Evolutionary conservation across 2,329 filamentous ascomycete genomes (phyloP).

Genomic region (Calonectria pteridis): DNA sequence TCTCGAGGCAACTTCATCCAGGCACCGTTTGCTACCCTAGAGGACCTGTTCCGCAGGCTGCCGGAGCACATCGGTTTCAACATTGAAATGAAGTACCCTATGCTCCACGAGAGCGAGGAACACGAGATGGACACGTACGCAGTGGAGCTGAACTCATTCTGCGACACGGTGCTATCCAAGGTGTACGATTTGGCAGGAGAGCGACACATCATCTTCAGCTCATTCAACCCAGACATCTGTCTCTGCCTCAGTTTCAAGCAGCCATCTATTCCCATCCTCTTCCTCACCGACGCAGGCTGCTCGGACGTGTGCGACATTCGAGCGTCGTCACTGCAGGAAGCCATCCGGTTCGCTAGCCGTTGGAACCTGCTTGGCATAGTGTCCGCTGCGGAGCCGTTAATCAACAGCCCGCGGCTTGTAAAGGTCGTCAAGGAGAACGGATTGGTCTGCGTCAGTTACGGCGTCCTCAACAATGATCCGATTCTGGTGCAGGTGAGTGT

Average conservation of each 20-base stretch:
- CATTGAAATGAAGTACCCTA: slow-evolving; percentile 99
- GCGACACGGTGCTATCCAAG: slow-evolving; percentile 89
- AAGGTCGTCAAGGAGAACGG: slow-evolving; percentile 94
- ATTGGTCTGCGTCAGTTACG: slow-evolving; percentile 94
- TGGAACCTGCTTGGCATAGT: slow-evolving; percentile 97
- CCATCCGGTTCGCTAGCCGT: slow-evolving; percentile 90
- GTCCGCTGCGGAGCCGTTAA: slow-evolving; percentile 86
- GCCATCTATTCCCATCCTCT: slow-evolving; percentile 94
- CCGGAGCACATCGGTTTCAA: slow-evolving; percentile 92
- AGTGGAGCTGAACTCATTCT: slow-evolving; percentile 95
- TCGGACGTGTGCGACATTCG: slow-evolving; percentile 86
- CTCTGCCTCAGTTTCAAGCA: slow-evolving; percentile 96
- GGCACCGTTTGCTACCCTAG: slow-evolving; percentile 92
- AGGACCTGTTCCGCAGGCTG: slow-evolving; percentile 90
- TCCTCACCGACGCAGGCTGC: slow-evolving; percentile 91
- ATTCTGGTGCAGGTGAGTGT: slow-evolving; percentile 82
- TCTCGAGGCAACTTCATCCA: slow-evolving; percentile 95
- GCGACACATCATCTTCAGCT: slow-evolving; percentile 96
- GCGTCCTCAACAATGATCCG: slow-evolving; percentile 89
- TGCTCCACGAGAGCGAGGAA: slow-evolving; percentile 95
- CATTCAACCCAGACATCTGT: slow-evolving; percentile 97
- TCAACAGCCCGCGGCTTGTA: slow-evolving; percentile 89
- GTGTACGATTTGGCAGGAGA: slow-evolving; percentile 88
- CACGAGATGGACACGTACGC: slow-evolving; percentile 98
- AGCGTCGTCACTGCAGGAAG: slow-evolving; percentile 92